A percentile compares a stretch with the other conserved stretches of the same genome.
Conservation (phyloP, 2,329 filamentous ascomycete genomes). For the Stagonosporopsis tanaceti region DNA sequence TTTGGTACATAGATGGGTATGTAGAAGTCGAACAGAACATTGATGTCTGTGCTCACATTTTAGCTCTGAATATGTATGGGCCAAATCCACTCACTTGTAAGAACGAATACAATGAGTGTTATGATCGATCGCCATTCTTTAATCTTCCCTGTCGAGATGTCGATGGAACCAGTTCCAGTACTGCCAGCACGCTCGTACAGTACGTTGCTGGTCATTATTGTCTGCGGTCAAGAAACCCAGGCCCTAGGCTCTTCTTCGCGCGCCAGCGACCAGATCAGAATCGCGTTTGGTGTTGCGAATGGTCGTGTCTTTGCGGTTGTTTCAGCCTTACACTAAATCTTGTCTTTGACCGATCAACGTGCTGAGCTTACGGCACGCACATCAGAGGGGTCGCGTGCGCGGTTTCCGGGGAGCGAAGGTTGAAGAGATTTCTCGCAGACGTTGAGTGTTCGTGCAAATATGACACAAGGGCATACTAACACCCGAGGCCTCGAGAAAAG, state of each 20-base stretch:
- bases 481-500: neutral
- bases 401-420: neutral
- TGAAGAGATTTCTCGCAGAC: neutral
- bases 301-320: neutral
- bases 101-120: slow-evolving; percentile 72
- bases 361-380: neutral
- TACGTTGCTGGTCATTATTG: neutral
- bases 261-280: neutral
- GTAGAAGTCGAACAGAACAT: slow-evolving; percentile 74
- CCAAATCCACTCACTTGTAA: slow-evolving; percentile 68
- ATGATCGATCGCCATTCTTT: slow-evolving; percentile 73
- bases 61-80: neutral
- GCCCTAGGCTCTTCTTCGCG: neutral
- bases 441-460: neutral
- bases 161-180: neutral
- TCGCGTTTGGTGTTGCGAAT: neutral
- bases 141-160: slow-evolving; percentile 61
- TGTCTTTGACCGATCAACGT: neutral
- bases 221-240: neutral
- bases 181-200: slow-evolving; percentile 6
- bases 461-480: neutral
- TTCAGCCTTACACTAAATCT: neutral
- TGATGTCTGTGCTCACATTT: slow-evolving; percentile 61
- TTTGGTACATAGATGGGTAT: slow-evolving; percentile 69
- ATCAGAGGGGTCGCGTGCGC: slow-evolving; percentile 3